These are phyloP conservation scores for Edaphochlamys debaryana DNA, from an alignment of 139 green algal species.

Conservation along the genomic window DNA sequence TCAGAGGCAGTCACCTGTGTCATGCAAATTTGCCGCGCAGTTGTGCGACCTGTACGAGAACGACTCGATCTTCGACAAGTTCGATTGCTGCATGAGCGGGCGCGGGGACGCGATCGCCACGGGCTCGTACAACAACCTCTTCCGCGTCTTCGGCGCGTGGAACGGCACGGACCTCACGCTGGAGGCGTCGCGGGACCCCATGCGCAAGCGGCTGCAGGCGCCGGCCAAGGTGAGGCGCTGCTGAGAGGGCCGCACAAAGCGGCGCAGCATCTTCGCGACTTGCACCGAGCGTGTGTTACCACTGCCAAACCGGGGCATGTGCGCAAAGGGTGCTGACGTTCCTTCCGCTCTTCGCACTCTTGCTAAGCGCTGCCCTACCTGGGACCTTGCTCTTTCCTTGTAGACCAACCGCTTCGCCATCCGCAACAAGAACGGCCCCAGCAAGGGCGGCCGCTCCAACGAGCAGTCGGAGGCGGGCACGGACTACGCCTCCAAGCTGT, in stretches of 20 bases:
- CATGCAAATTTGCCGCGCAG: no score
- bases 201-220: constrained; percentile 71
- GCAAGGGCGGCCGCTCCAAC: constrained; percentile 45
- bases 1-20: no score
- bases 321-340: background rate
- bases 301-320: no score
- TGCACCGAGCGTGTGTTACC: no score
- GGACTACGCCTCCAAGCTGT: constrained; percentile 92
- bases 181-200: constrained; percentile 83
- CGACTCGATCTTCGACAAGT: constrained; percentile 99
- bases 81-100: constrained; percentile 91
- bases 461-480: constrained; percentile 51
- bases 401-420: constrained; percentile 53
- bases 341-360: background rate
- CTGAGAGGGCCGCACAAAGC: no score
- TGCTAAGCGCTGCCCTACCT: background rate
- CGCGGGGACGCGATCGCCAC: constrained; percentile 83
- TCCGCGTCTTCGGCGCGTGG: constrained; percentile 74
- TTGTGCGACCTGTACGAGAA: constrained; percentile 99
- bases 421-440: constrained; percentile 45
- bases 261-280: no score
- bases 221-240: constrained; percentile 54
- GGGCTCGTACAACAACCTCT: constrained; percentile 95
- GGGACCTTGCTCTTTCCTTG: background rate
- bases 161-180: constrained; percentile 69